Base-by-base conservation (phyloP, 257 asterid genomes). In the Salvia miltiorrhiza region DNA sequence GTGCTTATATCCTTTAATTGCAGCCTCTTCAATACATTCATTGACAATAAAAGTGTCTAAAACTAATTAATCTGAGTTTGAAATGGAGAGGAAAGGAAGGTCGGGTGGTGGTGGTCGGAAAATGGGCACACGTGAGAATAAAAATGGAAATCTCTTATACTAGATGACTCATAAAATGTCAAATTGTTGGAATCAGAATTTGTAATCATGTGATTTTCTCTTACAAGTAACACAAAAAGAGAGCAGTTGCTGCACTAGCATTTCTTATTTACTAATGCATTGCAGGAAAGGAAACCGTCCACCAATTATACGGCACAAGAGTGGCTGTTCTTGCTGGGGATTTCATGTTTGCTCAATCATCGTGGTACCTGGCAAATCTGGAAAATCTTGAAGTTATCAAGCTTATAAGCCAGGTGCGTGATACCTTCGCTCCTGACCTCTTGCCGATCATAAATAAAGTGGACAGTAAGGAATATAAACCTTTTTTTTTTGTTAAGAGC, bases 271-370 rank as follows among this genome's bases (percentile, higher is more conserved):
- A 49, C 60, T 32, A 30, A 17, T 61, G 40, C 24, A 28, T 43
- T 61, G 52, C 84, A 92, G 98, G 98, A 59, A 86, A 93, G 79
- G 96, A 86, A 73, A 93, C 97, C 5, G 95, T 93, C 62, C 98
- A 93, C 73, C 97, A 93, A 60, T 26, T 90, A 74, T 90, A 88
- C 41, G 98, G 98, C 41, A 93, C 98, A 13, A 78, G 96, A 73
- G 90, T 93, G 9, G 97, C 98, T 33, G 98, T 93, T 4, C 81
- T 93, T 73, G 97, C 97, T 53, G 98, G 98, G n/a, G 97, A 93
- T 84, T 90, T 88, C 65, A 90, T 93, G 97, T 90, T 93, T 73
- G 97, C 98, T 28, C 98, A 93, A 76, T 90, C 98, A 9, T 93
- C 98, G 13, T 93, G 97, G 98, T 90, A 88, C 86, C 84, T 93